These are phyloP conservation scores for Prunus yedoensis DNA, from an alignment of 331 rosid species.

Conservation along the genomic window DNA sequence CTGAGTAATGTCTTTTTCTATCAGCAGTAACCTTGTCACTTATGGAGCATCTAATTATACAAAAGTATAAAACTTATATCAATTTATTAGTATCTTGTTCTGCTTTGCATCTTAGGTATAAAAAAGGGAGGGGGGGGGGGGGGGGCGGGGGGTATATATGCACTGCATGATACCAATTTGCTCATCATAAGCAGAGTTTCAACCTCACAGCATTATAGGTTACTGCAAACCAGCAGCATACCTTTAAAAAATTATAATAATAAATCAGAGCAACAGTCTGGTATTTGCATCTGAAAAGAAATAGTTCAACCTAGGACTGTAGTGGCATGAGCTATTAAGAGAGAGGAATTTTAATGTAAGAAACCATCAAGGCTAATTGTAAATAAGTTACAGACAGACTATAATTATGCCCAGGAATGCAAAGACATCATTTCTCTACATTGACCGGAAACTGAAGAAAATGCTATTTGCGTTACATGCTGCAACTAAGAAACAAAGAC, in stretches of 20 bases:
- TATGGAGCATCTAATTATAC: background rate
- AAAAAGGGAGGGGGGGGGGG: no score
- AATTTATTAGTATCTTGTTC: background rate
- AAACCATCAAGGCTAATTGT: background rate
- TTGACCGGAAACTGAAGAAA: background rate
- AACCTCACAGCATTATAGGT: background rate
- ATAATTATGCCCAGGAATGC: background rate
- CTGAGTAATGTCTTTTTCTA: background rate
- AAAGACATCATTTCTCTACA: background rate
- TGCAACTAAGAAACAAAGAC: background rate
- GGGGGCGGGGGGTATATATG: background rate
- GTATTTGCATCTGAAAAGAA: background rate
- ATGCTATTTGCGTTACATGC: slow-evolving; percentile 4
- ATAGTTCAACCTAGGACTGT: background rate
- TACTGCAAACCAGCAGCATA: slow-evolving; percentile 5
- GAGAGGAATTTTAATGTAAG: background rate
- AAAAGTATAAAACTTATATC: background rate
- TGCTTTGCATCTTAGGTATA: background rate
- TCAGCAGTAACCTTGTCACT: no score
- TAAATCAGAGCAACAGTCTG: background rate
- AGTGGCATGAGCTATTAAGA: background rate
- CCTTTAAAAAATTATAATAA: background rate
- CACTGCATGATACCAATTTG: background rate
- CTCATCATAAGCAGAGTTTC: background rate
- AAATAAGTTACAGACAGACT: background rate